A percentile compares a stretch with the other conserved stretches of the same genome.
Evolutionary conservation across 2,329 filamentous ascomycete species (phyloP).

Genomic region (Talaromyces sp.): DNA sequence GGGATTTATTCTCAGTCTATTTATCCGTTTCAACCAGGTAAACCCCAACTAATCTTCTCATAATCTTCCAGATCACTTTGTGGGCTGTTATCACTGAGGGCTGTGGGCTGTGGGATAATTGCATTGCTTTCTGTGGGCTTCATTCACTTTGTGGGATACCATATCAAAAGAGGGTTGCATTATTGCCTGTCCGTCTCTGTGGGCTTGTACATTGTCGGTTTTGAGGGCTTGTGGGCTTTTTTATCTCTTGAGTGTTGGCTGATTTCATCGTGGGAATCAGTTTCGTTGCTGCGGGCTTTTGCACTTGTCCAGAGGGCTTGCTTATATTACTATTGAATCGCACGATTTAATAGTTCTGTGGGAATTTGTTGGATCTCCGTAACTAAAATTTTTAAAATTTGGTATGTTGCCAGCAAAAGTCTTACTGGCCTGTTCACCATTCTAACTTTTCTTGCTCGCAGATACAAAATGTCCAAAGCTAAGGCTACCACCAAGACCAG

Average conservation of each 20-base stretch:
- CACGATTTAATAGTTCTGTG: constrained; percentile 10
- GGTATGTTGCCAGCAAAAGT: not conserved
- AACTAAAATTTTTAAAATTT: not conserved
- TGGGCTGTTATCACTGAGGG: constrained; percentile 28
- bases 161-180: constrained; percentile 32
- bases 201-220: constrained; percentile 39
- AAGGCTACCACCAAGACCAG: constrained; percentile 35
- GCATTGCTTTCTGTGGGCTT: constrained; percentile 37
- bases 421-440: not conserved
- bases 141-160: constrained; percentile 34
- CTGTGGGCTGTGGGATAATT: constrained; percentile 38
- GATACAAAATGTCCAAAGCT: constrained; percentile 40
- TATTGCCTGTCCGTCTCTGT: constrained; percentile 37
- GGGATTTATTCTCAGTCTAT: not conserved
- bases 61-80: constrained; percentile 11
- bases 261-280: constrained; percentile 19
- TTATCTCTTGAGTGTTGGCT: constrained; percentile 13
- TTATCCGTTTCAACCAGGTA: not conserved
- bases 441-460: not conserved
- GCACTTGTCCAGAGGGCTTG: constrained; percentile 14
- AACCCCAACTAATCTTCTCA: not conserved
- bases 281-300: constrained; percentile 26
- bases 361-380: constrained; percentile 17
- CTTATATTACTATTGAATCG: constrained; percentile 10
- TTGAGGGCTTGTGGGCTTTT: constrained; percentile 27